Percentiles rank a stretch among this genome's conserved stretches.
phyloP scores from a whole-genome alignment of 2,329 filamentous ascomycete species.

The Fusarium dimerum region DNA sequence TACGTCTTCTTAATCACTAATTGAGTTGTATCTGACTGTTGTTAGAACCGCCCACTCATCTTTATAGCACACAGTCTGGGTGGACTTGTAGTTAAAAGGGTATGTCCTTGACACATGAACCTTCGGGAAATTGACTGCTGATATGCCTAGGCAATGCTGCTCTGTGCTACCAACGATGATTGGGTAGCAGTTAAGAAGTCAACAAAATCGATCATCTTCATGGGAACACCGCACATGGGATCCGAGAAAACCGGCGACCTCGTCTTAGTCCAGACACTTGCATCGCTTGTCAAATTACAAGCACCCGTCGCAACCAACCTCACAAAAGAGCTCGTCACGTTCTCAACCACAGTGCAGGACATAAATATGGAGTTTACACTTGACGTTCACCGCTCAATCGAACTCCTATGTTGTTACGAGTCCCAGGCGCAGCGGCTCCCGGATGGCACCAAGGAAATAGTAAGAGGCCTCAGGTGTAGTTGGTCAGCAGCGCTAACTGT shows the following conservation, averaged over 20 bases:
- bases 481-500: background rate
- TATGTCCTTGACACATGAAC: background rate
- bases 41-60: conserved; percentile 17
- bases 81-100: conserved; percentile 20
- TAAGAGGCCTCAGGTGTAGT: background rate
- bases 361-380: conserved; percentile 25
- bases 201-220: conserved; percentile 21
- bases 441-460: conserved; percentile 18
- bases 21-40: background rate
- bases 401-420: conserved; percentile 23
- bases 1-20: background rate
- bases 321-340: conserved; percentile 20
- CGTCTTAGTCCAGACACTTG: conserved; percentile 20
- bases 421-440: conserved; percentile 20
- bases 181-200: conserved; percentile 18
- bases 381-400: conserved; percentile 21
- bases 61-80: conserved; percentile 23
- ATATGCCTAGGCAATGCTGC: conserved; percentile 14
- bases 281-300: conserved; percentile 18
- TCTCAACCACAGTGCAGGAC: conserved; percentile 21
- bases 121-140: conserved; percentile 14
- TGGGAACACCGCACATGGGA: conserved; percentile 25
- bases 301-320: conserved; percentile 17
- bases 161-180: conserved; percentile 20
- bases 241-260: conserved; percentile 21